Evolutionary conservation across 768 basidiomycete genomes (phyloP), one percentile per base, ranked within the genome.

Genomic region (Boletus subparvulus): DNA sequence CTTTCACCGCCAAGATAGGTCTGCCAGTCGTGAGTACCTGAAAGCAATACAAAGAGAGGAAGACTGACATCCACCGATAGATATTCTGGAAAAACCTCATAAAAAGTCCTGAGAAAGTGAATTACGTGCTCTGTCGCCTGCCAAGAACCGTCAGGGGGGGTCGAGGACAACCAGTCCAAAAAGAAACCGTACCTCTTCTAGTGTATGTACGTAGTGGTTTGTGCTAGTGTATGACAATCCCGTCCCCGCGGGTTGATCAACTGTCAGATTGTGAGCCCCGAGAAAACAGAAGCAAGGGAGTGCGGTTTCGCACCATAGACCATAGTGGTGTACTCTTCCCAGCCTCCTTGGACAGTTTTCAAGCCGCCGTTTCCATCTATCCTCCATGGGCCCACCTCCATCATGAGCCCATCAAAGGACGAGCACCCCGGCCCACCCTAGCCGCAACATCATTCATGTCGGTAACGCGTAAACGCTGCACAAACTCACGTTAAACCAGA

Each of bases 391-490:
- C 96, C 96, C n/a, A 95, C 80, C 65, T 98, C 96, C 93, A 98
- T 95, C 88, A 98, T 89, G 17, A 94, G 80, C 3, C 96, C 96
- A 65, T 98, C 96, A 68, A 98, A 98, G 1, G 92, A 94, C 0
- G 94, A 97, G 71, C 97, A 98, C 30, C 97, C 97, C 19, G 96
- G 96, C 2, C 96, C 96, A 19, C 94, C 94, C 92, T 95, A 63
- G 19, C 44, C 12, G 41, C 16, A 32, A 49, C 37, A 39, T 12
- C 17, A 28, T 39, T 50, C 44, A 60, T 47, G 47, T 19, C 17
- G 17, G 36, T 32, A 41, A 57, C 4, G 17, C n/a, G 37, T 21
- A 7, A 30, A 4, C 6, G 6, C 11, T 24, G 19, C 26, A 40
- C 17, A 30, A 17, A 71, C 86, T 66, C 66, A 92, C 94, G 73